A percentile compares a stretch with the other conserved stretches of the same genome.
phyloP scores from a whole-genome alignment of 371 early-diverging fungal genomes.

The Rhizopus stolonifer region DNA sequence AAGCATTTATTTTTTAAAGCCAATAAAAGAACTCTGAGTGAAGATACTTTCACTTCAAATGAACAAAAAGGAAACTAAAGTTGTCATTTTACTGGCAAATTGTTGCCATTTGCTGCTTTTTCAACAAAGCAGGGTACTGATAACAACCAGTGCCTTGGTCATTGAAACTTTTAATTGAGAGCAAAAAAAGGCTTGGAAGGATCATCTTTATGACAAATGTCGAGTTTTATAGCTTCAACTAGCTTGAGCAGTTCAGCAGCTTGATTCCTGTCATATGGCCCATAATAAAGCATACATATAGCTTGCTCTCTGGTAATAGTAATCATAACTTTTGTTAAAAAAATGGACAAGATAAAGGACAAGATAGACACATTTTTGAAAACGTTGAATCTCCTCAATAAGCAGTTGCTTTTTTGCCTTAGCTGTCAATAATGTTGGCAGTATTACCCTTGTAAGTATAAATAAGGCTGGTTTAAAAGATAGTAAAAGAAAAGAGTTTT shows the following conservation, averaged over 20 bases:
- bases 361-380: too few relatives aligned
- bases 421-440: too few relatives aligned
- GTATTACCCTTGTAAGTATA: too few relatives aligned
- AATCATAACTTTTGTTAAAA: slow-evolving; percentile 5
- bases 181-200: slow-evolving; percentile 17
- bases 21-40: neutral
- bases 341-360: slow-evolving; percentile 1
- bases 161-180: neutral
- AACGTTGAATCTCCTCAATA: too few relatives aligned
- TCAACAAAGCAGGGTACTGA: slow-evolving; percentile 1
- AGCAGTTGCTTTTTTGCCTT: too few relatives aligned
- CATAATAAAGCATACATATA: slow-evolving; percentile 20
- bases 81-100: neutral
- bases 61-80: neutral
- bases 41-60: neutral
- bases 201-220: slow-evolving; percentile 22
- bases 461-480: too few relatives aligned
- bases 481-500: too few relatives aligned
- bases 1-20: too few relatives aligned
- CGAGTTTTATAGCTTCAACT: slow-evolving; percentile 19
- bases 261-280: slow-evolving; percentile 11
- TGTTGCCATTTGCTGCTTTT: neutral
- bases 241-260: slow-evolving; percentile 18
- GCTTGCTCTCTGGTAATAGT: slow-evolving; percentile 18
- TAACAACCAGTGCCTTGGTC: neutral